Percentiles rank a stretch among this genome's conserved stretches.
These are phyloP conservation scores for Buxus sempervirens DNA, from an alignment of 164 flowering plant species.

Conservation along the genomic window DNA sequence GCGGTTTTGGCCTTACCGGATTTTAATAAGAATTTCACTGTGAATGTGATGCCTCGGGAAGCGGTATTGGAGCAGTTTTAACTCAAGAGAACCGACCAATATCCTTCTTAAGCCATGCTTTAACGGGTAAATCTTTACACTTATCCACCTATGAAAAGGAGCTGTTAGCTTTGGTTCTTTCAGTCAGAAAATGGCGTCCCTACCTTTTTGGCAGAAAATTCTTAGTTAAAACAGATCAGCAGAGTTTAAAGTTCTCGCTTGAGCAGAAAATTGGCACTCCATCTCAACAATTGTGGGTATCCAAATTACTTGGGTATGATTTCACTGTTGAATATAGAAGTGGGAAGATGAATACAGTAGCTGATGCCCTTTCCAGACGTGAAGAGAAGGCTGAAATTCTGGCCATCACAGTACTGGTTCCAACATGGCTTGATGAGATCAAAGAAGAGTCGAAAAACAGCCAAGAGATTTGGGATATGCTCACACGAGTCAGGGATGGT, in stretches of 20 bases:
- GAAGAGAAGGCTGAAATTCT: background rate
- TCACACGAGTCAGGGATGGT: background rate
- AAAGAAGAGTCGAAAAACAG: background rate
- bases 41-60: background rate
- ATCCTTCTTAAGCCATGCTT: background rate
- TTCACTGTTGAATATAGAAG: background rate
- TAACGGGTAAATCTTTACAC: background rate
- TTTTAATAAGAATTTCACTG: background rate
- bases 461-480: background rate
- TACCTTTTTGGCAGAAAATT: background rate
- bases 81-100: background rate
- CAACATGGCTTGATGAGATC: background rate
- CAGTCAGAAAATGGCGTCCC: background rate
- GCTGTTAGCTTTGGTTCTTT: background rate
- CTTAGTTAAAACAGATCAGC: slow-evolving; percentile 5
- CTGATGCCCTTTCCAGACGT: slow-evolving; percentile 4
- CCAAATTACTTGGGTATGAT: background rate
- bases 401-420: too few species aligned
- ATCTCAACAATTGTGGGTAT: slow-evolving; percentile 8
- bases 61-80: slow-evolving; percentile 1
- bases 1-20: slow-evolving; percentile 7
- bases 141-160: slow-evolving; percentile 14
- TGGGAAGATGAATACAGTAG: background rate
- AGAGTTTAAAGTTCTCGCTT: slow-evolving; percentile 1
- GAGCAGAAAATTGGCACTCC: background rate